These are phyloP conservation scores for Zelopaecilomyces penicillatus DNA, from an alignment of 2,329 filamentous ascomycete species.

Conservation along the genomic window DNA sequence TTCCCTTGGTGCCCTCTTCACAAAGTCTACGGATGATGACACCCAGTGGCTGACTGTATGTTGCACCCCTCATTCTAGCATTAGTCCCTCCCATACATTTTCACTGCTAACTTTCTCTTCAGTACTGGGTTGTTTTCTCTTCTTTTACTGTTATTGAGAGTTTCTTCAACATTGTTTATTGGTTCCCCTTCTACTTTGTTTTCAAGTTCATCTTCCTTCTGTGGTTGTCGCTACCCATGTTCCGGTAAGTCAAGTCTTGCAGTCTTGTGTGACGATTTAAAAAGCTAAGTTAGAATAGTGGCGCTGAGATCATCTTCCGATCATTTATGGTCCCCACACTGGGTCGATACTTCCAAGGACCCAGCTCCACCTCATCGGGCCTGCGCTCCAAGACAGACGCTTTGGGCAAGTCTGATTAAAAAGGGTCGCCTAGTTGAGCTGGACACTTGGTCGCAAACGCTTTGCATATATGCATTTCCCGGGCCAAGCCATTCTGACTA, in stretches of 20 bases:
- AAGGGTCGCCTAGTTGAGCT: conserved; percentile 3
- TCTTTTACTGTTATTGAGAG: conserved; percentile 79
- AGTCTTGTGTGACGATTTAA: not conserved
- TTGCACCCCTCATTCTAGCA: conserved; percentile 11
- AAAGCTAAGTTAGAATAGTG: conserved; percentile 43
- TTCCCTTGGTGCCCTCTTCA: conserved; percentile 71
- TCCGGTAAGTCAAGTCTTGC: conserved; percentile 55
- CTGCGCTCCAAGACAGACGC: conserved; percentile 83
- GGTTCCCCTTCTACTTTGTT: conserved; percentile 98
- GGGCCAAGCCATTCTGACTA: conserved; percentile 16
- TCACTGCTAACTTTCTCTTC: conserved; percentile 25
- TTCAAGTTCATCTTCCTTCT: conserved; percentile 98
- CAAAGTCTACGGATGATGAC: conserved; percentile 62
- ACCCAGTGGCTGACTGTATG: conserved; percentile 71
- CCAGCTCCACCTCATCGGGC: conserved; percentile 70
- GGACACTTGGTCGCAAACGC: conserved; percentile 17
- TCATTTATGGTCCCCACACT: conserved; percentile 89
- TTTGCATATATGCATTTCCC: conserved; percentile 8
- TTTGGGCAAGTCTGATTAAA: conserved; percentile 60
- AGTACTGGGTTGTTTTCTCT: conserved; percentile 85
- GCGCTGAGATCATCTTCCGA: conserved; percentile 93
- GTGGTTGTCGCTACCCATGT: conserved; percentile 94
- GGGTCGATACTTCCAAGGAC: conserved; percentile 74
- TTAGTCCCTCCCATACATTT: conserved; percentile 3
- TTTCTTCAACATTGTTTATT: conserved; percentile 77